Conservation (phyloP, 305 asterid genomes). For the Lippia alba region DNA sequence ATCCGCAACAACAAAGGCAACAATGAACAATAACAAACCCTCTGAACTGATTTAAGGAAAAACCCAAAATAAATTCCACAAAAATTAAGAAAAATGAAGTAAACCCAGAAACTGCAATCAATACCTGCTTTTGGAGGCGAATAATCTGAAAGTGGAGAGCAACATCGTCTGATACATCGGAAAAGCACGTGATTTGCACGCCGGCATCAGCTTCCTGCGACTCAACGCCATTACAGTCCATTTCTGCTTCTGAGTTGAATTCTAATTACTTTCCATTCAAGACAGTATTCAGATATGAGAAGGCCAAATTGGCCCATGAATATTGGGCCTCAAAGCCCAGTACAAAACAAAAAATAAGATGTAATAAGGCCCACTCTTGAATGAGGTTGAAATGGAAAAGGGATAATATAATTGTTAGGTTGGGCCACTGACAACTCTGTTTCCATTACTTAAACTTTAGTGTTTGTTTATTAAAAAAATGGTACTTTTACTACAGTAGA, state of each 20-base stretch:
- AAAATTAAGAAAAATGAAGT: neutral
- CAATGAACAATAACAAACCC: constrained; percentile 26
- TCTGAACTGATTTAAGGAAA: neutral
- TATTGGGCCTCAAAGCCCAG: too few relatives aligned
- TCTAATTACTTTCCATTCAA: neutral
- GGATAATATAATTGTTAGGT: neutral
- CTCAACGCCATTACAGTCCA: constrained; percentile 35
- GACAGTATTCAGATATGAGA: too few relatives aligned
- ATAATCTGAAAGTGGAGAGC: constrained; percentile 80
- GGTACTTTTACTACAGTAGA: too few relatives aligned
- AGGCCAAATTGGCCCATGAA: too few relatives aligned
- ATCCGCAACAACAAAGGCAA: too few relatives aligned
- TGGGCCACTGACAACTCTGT: constrained; percentile 1
- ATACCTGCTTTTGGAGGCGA: constrained; percentile 81
- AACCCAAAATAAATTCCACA: neutral
- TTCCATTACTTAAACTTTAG: neutral
- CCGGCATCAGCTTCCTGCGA: constrained; percentile 33
- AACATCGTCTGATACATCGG: constrained; percentile 64
- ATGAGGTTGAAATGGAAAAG: too few relatives aligned
- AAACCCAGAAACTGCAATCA: neutral
- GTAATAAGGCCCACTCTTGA: too few relatives aligned
- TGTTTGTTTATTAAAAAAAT: neutral
- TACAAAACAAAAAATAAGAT: too few relatives aligned
- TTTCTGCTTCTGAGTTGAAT: neutral
- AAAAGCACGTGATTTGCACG: constrained; percentile 68